A percentile compares a stretch with the other conserved stretches of the same genome.
phyloP scores from a whole-genome alignment of 768 basidiomycete species.

The Leccinum arenicola region DNA sequence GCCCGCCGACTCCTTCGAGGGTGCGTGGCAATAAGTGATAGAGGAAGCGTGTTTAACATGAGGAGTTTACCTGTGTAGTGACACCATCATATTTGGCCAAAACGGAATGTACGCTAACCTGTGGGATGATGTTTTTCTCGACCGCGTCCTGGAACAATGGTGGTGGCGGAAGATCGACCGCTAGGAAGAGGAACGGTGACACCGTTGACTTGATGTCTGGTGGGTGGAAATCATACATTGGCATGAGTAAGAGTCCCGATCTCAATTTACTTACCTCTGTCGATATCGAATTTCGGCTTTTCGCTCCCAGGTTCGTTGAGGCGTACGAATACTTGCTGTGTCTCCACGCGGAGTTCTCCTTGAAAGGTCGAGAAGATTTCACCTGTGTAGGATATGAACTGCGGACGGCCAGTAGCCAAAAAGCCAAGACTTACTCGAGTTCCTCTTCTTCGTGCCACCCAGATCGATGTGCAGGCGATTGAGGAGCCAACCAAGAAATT shows the following conservation, averaged over 20 bases:
- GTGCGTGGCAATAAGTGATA: slow-evolving; percentile 11
- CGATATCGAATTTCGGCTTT: slow-evolving; percentile 91
- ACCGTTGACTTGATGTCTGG: slow-evolving; percentile 80
- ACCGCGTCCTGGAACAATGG: slow-evolving; percentile 94
- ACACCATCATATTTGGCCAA: slow-evolving; percentile 92
- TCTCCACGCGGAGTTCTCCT: slow-evolving; percentile 89
- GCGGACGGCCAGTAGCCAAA: slow-evolving; percentile 16
- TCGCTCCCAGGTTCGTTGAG: slow-evolving; percentile 70
- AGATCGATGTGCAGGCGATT: slow-evolving; percentile 91
- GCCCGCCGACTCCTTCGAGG: slow-evolving; percentile 73
- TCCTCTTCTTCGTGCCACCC: slow-evolving; percentile 89
- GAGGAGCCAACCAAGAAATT: slow-evolving; percentile 93
- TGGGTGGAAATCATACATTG: slow-evolving; percentile 22
- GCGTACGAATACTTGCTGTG: slow-evolving; percentile 87
- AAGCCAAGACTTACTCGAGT: slow-evolving; percentile 69
- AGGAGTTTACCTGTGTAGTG: slow-evolving; percentile 70
- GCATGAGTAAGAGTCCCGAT: slow-evolving; percentile 5
- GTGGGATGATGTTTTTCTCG: slow-evolving; percentile 98
- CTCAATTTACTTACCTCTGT: slow-evolving; percentile 63
- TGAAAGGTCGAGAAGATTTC: slow-evolving; percentile 93
- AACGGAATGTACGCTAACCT: slow-evolving; percentile 88
- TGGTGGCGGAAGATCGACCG: slow-evolving; percentile 95
- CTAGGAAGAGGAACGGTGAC: slow-evolving; percentile 94
- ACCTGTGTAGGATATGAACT: slow-evolving; percentile 44
- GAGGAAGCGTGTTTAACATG: slow-evolving; percentile 18